Evolutionary conservation across 1,284 basidiomycete species (phyloP).

Genomic region (Phaffia rhodozyma): DNA sequence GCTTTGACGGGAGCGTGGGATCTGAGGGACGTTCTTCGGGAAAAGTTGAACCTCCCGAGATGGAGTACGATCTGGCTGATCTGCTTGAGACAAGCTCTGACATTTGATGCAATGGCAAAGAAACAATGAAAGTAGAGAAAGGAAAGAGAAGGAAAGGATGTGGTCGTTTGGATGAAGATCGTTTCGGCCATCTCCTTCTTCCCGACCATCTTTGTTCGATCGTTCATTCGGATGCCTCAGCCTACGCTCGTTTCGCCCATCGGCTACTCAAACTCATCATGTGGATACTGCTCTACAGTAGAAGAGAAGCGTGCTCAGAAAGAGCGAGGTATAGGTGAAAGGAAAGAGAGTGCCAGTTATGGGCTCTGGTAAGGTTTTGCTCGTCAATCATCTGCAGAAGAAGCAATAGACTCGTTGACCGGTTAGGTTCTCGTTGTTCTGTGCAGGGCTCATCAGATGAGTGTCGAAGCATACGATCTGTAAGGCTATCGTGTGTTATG

Average conservation of each 20-base stretch:
- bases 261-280: slow-evolving; percentile 31
- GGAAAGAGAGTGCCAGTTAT: slow-evolving; percentile 32
- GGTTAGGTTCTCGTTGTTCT: neutral
- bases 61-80: no score
- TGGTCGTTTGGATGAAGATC: no score
- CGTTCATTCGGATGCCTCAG: neutral
- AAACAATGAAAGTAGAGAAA: no score
- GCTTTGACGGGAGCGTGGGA: no score
- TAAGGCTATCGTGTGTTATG: no score
- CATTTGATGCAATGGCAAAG: no score
- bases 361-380: slow-evolving; percentile 26
- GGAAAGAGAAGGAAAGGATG: no score
- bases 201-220: no score
- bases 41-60: no score
- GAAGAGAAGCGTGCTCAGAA: slow-evolving; percentile 27
- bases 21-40: no score
- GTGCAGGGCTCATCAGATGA: neutral
- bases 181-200: no score
- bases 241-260: slow-evolving; percentile 1
- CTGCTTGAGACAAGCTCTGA: no score
- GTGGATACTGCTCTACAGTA: slow-evolving; percentile 39
- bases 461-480: slow-evolving; percentile 35
- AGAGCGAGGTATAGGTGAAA: slow-evolving; percentile 25
- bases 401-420: neutral
- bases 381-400: neutral